Evolutionary conservation across 805 yeast genomes (phyloP), one percentile per base, ranked within the genome.

Genomic region (Yarrowia alimentaria): DNA sequence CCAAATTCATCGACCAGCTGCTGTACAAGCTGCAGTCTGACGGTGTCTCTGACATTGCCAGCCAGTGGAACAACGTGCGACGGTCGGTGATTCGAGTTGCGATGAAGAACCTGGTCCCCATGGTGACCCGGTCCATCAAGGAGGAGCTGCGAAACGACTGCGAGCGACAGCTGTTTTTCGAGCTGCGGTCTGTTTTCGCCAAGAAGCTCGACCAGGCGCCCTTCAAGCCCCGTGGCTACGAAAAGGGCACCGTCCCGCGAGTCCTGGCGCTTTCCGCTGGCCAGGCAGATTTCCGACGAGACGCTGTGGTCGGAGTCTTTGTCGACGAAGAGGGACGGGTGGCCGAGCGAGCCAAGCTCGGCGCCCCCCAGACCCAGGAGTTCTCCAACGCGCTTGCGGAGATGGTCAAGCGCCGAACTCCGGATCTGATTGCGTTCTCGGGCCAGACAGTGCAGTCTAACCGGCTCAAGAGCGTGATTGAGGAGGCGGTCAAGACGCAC

Each of bases 181-280:
- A 82, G 53, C 79, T 91, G 26, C 81, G 98, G 58, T 74, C 76
- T 33, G 71, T 76, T 21, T 84, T 91, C 61, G 71, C 79, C 64
- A 73, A 77, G 17, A 83, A 81, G 60, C 74, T 93, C 26, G 93
- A 91, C 64, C 98, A 90, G 70, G 96, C 98, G 2, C 97, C 99
- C 24, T 90, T 72, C 66, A 81, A 85, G 58, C 96, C 98, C 5
- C 75, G 77, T 37, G 83, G 85, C 5, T 83, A 75, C 57, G 85
- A 79, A 34, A 74, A 77, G 53, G 96, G 97, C 35, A 85, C 95
- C 4, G 74, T 80, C 49, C 96, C 99, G 16, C 81, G 85, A 55
- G 91, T 88, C 0, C 70, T 93, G 56, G 80, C 96, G 0, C 60
- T 93, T 22, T 78, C 95, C 0, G 80, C 85, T 58, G 99, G 99